Percentiles rank a stretch among this genome's conserved stretches.
Conservation (phyloP, 1,284 basidiomycete genomes). For the Ustilago cynodontis region DNA sequence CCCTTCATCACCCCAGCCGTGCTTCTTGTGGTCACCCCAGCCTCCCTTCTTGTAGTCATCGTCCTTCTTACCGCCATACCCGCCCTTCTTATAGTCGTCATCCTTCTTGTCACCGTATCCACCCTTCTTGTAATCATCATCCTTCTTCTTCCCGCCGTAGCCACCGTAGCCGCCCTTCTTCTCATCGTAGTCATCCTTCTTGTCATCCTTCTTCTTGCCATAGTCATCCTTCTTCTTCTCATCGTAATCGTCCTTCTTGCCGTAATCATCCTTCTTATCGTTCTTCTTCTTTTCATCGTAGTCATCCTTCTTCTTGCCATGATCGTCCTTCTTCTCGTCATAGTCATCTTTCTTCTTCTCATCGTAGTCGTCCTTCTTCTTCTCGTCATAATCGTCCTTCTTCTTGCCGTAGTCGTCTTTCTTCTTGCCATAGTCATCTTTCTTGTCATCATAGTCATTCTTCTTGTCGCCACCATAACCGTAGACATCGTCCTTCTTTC, state of each 20-base stretch:
- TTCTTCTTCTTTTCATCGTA: too few relatives aligned
- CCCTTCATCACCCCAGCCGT: neutral
- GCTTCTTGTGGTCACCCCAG: slow-evolving; percentile 14
- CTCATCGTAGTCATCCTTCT: neutral
- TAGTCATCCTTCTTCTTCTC: neutral
- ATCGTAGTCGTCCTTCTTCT: neutral
- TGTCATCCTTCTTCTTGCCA: neutral
- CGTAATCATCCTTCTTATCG: neutral
- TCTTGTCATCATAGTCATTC: slow-evolving; percentile 2
- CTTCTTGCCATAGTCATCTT: neutral
- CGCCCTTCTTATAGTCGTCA: slow-evolving; percentile 8
- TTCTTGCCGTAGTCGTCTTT: slow-evolving; percentile 5
- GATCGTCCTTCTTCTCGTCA: too few relatives aligned
- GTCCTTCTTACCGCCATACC: slow-evolving; percentile 7
- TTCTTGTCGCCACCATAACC: neutral
- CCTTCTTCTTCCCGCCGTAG: slow-evolving; percentile 4
- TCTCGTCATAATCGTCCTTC: slow-evolving; percentile 5
- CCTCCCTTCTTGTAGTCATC: slow-evolving; percentile 11
- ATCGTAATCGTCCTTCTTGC: neutral
- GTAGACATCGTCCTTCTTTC: neutral
- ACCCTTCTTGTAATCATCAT: slow-evolving; percentile 11
- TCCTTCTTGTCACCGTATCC: slow-evolving; percentile 8
- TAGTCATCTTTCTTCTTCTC: too few relatives aligned
- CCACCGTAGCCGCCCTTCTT: slow-evolving; percentile 3
- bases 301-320: too few relatives aligned